Evolutionary conservation across 1,284 basidiomycete species (phyloP), one percentile per base, ranked within the genome.

Genomic region (Volvariella volvacea): DNA sequence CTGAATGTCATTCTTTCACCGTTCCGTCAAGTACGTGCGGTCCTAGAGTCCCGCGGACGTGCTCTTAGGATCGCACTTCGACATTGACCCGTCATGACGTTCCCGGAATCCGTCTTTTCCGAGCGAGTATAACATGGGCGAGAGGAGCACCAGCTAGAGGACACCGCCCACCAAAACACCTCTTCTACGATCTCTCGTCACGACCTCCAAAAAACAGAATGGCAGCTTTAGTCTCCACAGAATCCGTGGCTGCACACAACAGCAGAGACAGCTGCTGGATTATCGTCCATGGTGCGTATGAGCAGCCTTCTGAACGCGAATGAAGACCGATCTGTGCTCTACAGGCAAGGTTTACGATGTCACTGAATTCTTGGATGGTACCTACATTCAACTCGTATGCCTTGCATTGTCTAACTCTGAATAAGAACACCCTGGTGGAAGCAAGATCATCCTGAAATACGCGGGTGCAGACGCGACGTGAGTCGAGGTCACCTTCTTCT

Each of bases 251-350:
- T n/a, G 62, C 76, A 55, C 88, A 92, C 60, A 84, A 81, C 60
- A 72, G 56, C 33, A 64, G 79, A 25, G 74, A 91, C 51, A 88
- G 81, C 50, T 92, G 90, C 52, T 93, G 90, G 89, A 89, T 94
- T 52, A 89, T 92, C 47, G 82, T 94, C 1, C 90, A 92, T 60
- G 86, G 87, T 85, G 50, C 32, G 71, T 49, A 10, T 20, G 25
- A 19, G 16, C 9, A 7, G n/a, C 14, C 22, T 9, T 21, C 14
- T 41, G 22, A 22, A 17, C n/a, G n/a, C n/a, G n/a, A n/a, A n/a
- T n/a, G n/a, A n/a, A n/a, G n/a, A n/a, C n/a, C n/a, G n/a, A n/a
- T n/a, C n/a, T 22, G 7, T 32, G 31, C 19, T 21, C 16, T 32
- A 22, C 41, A 62, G 62, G 57, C 39, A 58, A 61, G 42, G 57